Base-by-base conservation (phyloP, 441 rosid genomes). In the Viola pubescens region DNA sequence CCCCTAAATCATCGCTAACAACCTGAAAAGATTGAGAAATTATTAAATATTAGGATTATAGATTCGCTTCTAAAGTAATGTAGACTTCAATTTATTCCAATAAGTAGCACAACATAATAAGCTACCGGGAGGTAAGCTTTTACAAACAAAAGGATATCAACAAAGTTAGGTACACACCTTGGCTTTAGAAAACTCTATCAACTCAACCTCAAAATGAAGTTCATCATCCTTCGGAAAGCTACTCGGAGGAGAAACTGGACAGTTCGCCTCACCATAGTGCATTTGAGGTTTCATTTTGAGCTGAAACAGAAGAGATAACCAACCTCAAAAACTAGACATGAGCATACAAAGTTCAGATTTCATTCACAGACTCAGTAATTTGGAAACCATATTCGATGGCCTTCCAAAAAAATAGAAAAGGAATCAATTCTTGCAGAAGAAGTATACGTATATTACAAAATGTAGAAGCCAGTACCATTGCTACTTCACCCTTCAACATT, bases 121-220 rank as follows among this genome's bases (percentile, higher is more conserved):
- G 56, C 48, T 9, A 34, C 12, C 46, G 42, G 12, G 13, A 47
- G 1, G 8, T 5, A 14, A 52, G 68, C 59, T 37, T 51, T 12
- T 12, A 42, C 2, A 48, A 48, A 37, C 6, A 19, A 47, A 57
- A 5, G 56, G 12, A 49, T 40, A 9, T 48, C 8, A 54, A n/a
- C 56, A 26, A 37, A 58, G 60, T 40, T 48, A n/a, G 42, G 41
- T 60, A 49, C 79, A 75, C 82, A 64, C 99, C 97, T 88, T 94
- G 75, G 77, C 94, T 78, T 88, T 88, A 9, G 73, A 71, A 71
- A 88, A 90, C 37, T 88, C 89, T 55, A 88, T 45, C 89, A 94
- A 70, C 69, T 90, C 97, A 79, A 85, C 68, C 88, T 90, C 99
- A 82, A 85, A 94, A 78, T 94, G 98, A 74, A 94, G 98, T 70